Evolutionary conservation across 768 basidiomycete species (phyloP), one percentile per base, ranked within the genome.

Genomic region (Fistulinella prunicolor): DNA sequence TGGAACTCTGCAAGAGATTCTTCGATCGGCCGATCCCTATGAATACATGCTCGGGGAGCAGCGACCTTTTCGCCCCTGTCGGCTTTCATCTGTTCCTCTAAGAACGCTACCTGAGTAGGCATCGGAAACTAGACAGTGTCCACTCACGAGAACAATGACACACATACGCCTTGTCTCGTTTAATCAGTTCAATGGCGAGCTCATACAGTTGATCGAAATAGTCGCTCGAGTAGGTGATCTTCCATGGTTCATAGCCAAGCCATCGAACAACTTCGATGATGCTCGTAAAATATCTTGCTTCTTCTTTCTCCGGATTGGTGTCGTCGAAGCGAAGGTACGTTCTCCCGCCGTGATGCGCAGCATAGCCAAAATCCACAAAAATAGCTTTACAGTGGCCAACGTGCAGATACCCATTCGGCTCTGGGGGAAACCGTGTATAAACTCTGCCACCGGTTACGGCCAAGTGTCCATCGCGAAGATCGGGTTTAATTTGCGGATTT

Each of bases 301-400:
- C 96, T 66, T 99, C 96, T 49, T 93, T 93, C 70, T 96, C 94
- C 0, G 96, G 96, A 67, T 99, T 99, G 26, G 96, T 99, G 67
- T 99, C 96, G 64, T 99, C 96, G 60, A 90, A 99, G 47, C 96
- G 83, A 36, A 99, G 76, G 66, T 96, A 98, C 53, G 89, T 90
- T 60, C 86, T 83, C 30, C 96, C 96, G n/a, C 82, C 81, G 63
- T 96, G 78, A 66, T 94, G 83, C 13, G 93, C 92, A 28, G 96
- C 96, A 64, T 92, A 99, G n/a, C 96, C 96, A 66, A 98, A 99
- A 68, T 94, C 89, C 52, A 98, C 85, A 60, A 96, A 95, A 61
- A 99, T 97, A 3, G 96, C 95, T 64, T 99, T 99, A 42, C 94
- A 97, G 63, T 99, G 96, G 3, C 95, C 95, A 56, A 92, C 86